Conservation (phyloP, 1,139 yeast species). For the Entelexis sorbosivorans region DNA sequence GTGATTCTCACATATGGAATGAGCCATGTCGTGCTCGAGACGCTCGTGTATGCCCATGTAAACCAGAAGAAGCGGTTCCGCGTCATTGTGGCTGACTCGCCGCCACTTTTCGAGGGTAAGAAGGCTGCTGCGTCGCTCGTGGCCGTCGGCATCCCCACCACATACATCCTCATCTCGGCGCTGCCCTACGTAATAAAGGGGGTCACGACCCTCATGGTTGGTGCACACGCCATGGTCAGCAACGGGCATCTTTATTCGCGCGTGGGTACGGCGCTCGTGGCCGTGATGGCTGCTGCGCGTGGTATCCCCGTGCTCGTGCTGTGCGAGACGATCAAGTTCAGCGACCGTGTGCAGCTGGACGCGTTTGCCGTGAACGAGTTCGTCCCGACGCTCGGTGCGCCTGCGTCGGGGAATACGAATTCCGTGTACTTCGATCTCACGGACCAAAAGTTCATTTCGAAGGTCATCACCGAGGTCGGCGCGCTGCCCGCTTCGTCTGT, state of each 20-base stretch:
- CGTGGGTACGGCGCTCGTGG: conserved; percentile 89
- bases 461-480: conserved; percentile 92
- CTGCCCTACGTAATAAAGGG: conserved; percentile 69
- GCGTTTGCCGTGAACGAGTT: conserved; percentile 88
- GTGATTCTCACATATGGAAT: conserved; percentile 82
- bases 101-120: conserved; percentile 92
- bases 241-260: conserved; percentile 89
- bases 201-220: conserved; percentile 82
- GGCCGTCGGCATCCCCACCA: conserved; percentile 46
- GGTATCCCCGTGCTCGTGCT: conserved; percentile 91
- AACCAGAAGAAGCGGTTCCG: conserved; percentile 58
- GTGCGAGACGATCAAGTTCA: conserved; percentile 89
- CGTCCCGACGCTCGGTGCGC: conserved; percentile 38
- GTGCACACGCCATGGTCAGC: conserved; percentile 95
- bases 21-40: conserved; percentile 68
- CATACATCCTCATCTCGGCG: conserved; percentile 70
- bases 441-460: conserved; percentile 86
- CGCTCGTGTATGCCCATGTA: conserved; percentile 59
- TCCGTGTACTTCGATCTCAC: conserved; percentile 87
- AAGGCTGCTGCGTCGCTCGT: conserved; percentile 56
- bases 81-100: conserved; percentile 84
- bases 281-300: conserved; percentile 79
- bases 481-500: conserved; percentile 95
- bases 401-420: conserved; percentile 40
- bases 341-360: conserved; percentile 91